A percentile compares a stretch with the other conserved stretches of the same genome.
phyloP scores from a whole-genome alignment of 306 rosid species.

The Citrullus mucosospermus region DNA sequence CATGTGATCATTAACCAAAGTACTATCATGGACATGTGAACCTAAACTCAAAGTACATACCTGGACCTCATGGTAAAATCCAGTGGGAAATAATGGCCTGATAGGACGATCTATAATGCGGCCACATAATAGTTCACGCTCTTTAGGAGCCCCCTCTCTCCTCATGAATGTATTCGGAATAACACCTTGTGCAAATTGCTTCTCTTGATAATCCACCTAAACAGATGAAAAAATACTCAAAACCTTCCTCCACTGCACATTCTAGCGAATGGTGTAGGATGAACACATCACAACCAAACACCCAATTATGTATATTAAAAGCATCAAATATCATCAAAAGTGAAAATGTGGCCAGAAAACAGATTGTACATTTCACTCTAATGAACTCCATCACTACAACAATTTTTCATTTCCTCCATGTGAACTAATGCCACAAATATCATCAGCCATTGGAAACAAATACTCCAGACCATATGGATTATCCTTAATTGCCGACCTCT shows the following conservation, averaged over 20 bases:
- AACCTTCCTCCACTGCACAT: background rate
- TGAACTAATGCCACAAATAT: background rate
- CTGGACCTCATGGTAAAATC: slow-evolving; percentile 97
- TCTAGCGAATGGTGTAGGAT: background rate
- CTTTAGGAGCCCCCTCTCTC: slow-evolving; percentile 94
- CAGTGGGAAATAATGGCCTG: slow-evolving; percentile 78
- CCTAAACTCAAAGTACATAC: slow-evolving; percentile 23
- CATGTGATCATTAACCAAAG: background rate
- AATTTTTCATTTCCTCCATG: no score
- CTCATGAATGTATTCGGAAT: slow-evolving; percentile 74
- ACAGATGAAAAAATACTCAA: slow-evolving; percentile 9
- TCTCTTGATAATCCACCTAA: slow-evolving; percentile 95
- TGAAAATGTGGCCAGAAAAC: background rate
- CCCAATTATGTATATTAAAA: background rate
- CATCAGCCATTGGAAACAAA: background rate
- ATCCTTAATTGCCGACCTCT: background rate
- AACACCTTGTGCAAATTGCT: slow-evolving; percentile 78
- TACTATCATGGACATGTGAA: background rate
- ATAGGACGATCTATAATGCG: slow-evolving; percentile 84
- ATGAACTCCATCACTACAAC: no score
- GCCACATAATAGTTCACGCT: slow-evolving; percentile 85
- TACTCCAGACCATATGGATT: background rate
- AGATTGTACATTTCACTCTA: no score
- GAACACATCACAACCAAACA: background rate
- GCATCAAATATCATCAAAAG: background rate